phyloP scores from a whole-genome alignment of 1,284 basidiomycete species.

The Malassezia dermatis region DNA sequence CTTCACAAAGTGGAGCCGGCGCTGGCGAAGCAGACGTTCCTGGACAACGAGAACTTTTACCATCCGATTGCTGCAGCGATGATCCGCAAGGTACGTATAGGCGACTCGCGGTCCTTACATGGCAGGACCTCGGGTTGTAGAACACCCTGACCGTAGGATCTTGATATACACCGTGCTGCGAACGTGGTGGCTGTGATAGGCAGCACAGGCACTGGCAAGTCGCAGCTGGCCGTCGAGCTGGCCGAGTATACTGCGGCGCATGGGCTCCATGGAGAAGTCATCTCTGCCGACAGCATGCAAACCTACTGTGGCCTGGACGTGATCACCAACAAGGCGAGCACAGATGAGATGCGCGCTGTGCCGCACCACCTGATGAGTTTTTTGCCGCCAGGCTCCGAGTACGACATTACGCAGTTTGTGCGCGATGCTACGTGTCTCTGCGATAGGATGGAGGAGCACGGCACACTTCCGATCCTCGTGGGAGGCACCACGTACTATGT shows the following conservation, averaged over 20 bases:
- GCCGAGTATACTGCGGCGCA: constrained; percentile 52
- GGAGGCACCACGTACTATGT: constrained; percentile 97
- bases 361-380: constrained; percentile 82
- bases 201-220: constrained; percentile 94
- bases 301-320: constrained; percentile 86
- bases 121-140: constrained; percentile 15
- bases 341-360: constrained; percentile 65
- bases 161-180: background rate
- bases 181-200: constrained; percentile 67
- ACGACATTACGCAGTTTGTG: constrained; percentile 53
- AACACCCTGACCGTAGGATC: constrained; percentile 6
- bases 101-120: background rate
- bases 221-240: constrained; percentile 78
- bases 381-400: constrained; percentile 72
- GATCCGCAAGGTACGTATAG: constrained; percentile 40
- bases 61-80: constrained; percentile 46
- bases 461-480: constrained; percentile 72
- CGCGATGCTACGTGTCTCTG: constrained; percentile 51
- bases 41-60: constrained; percentile 53
- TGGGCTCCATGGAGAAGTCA: constrained; percentile 54
- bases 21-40: constrained; percentile 58
- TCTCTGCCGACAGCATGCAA: constrained; percentile 98
- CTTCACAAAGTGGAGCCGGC: constrained; percentile 55
- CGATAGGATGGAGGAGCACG: constrained; percentile 54
- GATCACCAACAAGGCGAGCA: constrained; percentile 86